Evolutionary conservation across 179 eudicot species (phyloP).

Genomic region (Drosera spatulata): DNA sequence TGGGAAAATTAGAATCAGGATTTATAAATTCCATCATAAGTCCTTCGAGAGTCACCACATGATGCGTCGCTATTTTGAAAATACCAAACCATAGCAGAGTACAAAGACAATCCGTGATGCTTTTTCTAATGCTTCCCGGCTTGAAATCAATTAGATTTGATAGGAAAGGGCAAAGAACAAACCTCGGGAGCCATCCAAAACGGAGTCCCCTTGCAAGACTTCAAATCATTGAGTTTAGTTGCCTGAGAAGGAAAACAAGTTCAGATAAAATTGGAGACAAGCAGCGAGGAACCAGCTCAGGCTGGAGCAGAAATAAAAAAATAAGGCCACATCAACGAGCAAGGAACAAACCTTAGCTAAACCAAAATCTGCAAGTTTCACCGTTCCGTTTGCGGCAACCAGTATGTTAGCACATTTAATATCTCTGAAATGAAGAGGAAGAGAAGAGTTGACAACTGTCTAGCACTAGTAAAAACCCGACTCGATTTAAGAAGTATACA

Average conservation of each 20-base stretch:
- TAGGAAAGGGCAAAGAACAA: conserved; percentile 7
- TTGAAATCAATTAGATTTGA: too few species aligned
- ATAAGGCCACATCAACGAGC: not conserved
- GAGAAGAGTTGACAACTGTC: conserved; percentile 1
- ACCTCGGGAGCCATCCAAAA: conserved; percentile 99
- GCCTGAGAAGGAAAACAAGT: conserved; percentile 39
- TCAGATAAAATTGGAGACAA: not conserved
- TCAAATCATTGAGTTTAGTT: conserved; percentile 20
- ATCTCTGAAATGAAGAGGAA: conserved; percentile 37
- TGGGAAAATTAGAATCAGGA: too few species aligned
- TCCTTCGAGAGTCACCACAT: too few species aligned
- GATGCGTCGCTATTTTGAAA: too few species aligned
- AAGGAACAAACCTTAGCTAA: conserved; percentile 56
- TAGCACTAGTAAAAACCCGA: not conserved
- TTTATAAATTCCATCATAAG: too few species aligned
- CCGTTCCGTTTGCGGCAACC: conserved; percentile 69
- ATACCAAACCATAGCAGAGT: too few species aligned
- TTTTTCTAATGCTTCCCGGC: too few species aligned
- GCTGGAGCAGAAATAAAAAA: not conserved
- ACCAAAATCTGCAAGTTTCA: conserved; percentile 97
- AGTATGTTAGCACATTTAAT: conserved; percentile 87
- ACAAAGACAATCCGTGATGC: too few species aligned
- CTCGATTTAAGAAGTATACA: too few species aligned
- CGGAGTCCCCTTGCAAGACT: conserved; percentile 55
- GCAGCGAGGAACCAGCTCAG: not conserved